Evolutionary conservation across 768 basidiomycete genomes (phyloP), one percentile per base, ranked within the genome.

Genomic region (Pholiota microspora): DNA sequence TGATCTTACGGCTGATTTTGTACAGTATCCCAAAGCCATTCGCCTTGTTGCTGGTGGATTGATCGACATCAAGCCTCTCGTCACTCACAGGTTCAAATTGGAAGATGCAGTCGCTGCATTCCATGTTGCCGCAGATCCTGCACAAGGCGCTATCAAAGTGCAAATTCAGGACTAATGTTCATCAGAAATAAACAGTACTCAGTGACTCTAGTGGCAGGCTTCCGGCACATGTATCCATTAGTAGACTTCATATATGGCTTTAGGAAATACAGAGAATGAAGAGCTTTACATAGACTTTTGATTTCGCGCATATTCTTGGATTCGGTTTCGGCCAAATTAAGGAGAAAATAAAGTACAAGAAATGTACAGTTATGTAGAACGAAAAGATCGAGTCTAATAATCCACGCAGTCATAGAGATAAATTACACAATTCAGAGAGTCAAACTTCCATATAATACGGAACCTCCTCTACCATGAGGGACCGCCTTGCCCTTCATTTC

Each of bases 11-110:
- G n/a, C 48, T n/a, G 31, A 23, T 38, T 36, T 34, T 42, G 35
- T 23, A 34, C 70, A 86, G 76, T 95, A 93, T 70, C 91, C 91
- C 8, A 90, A 88, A 63, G 93, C 93, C 2, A 82, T 95, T 54
- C 80, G 86, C 3, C 83, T 94, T 7, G 79, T 95, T n/a, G 84
- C 87, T 35, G 83, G 85, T 18, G 81, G 84, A 25, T 70, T 94
- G 18, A 80, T 86, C 49, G 76, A 89, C 60, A 71, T 92, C 54
- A 85, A 86, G 58, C 88, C 89, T 59, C 80, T 94, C 50, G 86
- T 92, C n/a, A 89, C 88, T 25, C 89, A 89, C 60, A 76, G 83
- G 10, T 89, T 89, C 67, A 58, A 75, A 16, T 78, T 95, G 15
- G 86, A 89, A 59, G 79, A 88, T 28, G 88, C 91, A 0, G 77